A percentile compares a stretch with the other conserved stretches of the same genome.
Conservation (phyloP, 495 filamentous ascomycete genomes). For the Daldinia childiae region DNA sequence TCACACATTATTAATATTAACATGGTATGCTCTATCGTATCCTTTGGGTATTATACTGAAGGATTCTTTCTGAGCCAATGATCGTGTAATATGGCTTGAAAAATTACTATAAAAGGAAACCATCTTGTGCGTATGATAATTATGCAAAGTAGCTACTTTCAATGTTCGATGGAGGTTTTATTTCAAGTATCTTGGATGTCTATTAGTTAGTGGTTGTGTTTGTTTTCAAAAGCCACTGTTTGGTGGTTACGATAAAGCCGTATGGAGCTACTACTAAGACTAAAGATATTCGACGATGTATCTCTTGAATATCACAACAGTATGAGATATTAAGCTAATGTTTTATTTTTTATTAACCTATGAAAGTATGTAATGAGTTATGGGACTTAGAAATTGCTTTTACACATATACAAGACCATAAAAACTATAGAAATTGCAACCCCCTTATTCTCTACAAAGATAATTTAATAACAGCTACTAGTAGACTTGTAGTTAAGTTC, state of each 20-base stretch:
- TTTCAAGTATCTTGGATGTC: not conserved
- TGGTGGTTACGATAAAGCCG: too few species aligned
- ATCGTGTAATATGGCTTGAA: not conserved
- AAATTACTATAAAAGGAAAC: not conserved
- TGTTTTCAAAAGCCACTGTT: not conserved
- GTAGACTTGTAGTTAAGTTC: not conserved
- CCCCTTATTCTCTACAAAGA: not conserved
- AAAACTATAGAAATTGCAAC: not conserved
- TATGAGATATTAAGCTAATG: not conserved
- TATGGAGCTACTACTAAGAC: not conserved
- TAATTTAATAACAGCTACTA: not conserved
- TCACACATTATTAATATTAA: not conserved
- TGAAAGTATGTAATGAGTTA: too few species aligned
- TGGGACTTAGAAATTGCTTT: too few species aligned
- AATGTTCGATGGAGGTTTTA: not conserved
- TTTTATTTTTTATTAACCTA: too few species aligned
- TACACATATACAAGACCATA: not conserved
- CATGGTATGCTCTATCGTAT: not conserved
- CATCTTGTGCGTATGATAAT: not conserved
- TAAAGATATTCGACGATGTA: not conserved
- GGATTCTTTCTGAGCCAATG: not conserved
- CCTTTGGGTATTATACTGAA: not conserved
- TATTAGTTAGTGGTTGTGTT: not conserved
- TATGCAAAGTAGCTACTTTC: not conserved
- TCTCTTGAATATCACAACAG: not conserved